Base-by-base conservation (phyloP, 164 flowering plant genomes). In the Brasenia schreberi region DNA sequence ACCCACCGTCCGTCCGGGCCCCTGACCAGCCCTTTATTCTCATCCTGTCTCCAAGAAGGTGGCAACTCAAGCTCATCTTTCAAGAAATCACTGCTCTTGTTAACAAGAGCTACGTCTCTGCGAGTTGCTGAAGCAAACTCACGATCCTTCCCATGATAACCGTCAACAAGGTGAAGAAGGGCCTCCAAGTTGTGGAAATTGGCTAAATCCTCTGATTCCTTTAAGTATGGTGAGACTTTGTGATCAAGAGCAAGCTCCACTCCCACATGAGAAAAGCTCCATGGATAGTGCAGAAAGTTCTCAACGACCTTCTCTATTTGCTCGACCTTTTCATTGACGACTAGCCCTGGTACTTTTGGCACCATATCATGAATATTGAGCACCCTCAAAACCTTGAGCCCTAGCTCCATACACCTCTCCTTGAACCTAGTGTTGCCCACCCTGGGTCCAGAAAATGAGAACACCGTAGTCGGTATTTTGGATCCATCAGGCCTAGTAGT, bases 241-340 rank as follows among this genome's bases (percentile, higher is more conserved):
- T 84, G 89, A 71, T 90, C 88, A 64, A 90, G 68, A 1, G 70
- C 83, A 0, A 89, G 78, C 78, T 87, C 87, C 10, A 77, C 82
- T 10, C 96, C 96, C 4, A 87, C 91, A 59, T 90, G 97, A 23
- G 82, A 73, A 69, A 87, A 90, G 42, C 80, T 67, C 89, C 90
- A 89, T n/a, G 94, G 56, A 49, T 14, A 14, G 56, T 49, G 56
- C 56, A 49, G 92, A 19, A 80, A 60, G 6, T 77, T 68, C 60
- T 75, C 81, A 0, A 69, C 80, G 19, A 78, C 0, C 68, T 76
- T 77, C 74, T 77, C 73, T 60, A 82, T 6, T 61, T 60, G 4
- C 43, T 63, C 23, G 12, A 84, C 80, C 63, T 62, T 65, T 71
- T 87, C 96, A 64, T 88, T 88, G 9, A 84, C 44, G 0, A 90